Conservation (phyloP, 768 basidiomycete genomes). For the Boletus fagicola region DNA sequence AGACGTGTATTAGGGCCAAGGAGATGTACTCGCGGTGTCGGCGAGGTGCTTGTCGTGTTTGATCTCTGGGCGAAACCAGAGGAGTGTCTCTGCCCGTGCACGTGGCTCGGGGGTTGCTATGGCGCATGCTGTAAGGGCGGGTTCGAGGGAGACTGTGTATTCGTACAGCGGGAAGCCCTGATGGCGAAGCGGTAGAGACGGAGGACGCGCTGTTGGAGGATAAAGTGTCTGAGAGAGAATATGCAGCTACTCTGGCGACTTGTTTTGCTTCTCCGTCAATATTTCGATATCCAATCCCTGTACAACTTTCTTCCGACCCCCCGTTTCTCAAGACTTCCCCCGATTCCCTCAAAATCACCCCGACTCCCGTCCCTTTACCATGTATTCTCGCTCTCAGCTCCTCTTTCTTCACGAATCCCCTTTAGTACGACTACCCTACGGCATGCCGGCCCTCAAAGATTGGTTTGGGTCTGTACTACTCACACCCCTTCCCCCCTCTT, state of each 20-base stretch:
- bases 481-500: constrained; percentile 8
- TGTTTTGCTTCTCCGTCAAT: neutral
- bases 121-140: constrained; percentile 4
- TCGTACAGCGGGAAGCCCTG: constrained; percentile 63
- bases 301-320: too few relatives aligned
- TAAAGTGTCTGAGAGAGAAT: constrained; percentile 67
- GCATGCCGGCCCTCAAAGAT: constrained; percentile 79
- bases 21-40: constrained; percentile 46
- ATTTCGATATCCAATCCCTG: too few relatives aligned
- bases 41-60: constrained; percentile 56
- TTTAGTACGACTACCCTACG: constrained; percentile 62
- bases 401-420: constrained; percentile 73
- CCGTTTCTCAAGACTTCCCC: too few relatives aligned
- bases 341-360: constrained; percentile 19
- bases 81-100: constrained; percentile 62
- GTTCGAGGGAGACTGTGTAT: neutral
- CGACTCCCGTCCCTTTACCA: constrained; percentile 45
- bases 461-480: constrained; percentile 78
- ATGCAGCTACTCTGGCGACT: too few relatives aligned
- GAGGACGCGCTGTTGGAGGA: constrained; percentile 61
- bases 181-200: constrained; percentile 65
- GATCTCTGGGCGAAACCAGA: constrained; percentile 73
- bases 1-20: constrained; percentile 1
- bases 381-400: constrained; percentile 70
- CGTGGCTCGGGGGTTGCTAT: constrained; percentile 61